Base-by-base conservation (phyloP, 305 asterid genomes). In the Lippia alba region DNA sequence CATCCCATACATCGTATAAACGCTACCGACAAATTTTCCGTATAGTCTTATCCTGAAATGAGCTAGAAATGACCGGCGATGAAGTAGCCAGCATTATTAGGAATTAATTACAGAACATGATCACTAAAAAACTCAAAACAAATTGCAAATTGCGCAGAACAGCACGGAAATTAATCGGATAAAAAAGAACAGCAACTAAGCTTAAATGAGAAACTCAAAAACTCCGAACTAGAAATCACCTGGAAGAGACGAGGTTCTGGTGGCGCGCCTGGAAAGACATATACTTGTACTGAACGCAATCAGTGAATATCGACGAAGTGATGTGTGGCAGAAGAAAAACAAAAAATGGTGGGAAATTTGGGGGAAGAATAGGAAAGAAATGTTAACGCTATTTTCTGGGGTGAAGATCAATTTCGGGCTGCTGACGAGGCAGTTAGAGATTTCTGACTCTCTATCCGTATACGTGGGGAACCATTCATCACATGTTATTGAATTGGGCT, bases 231-330 rank as follows among this genome's bases (percentile, higher is more conserved):
- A 30, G 17, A 46, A 61, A 54, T 55, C 17, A 87, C 97, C 97
- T 91, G 65, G 89, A 66, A 10, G 86, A 81, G 46, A 81, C 82
- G 57, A 84, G 77, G 69, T 56, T 79, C 20, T 79, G 89, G 72
- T 83, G 86, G 56, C 80, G 89, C 69, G 84, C 71, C 69, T 81
- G 81, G 78, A 91, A 75, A 77, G 91, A 83, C 97, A 91, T 89
- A 44, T 72, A 71, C 51, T 18, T 40, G 7, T 36, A 11, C 18
- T 57, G 59, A 12, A 49, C 39, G 30, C 71, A 12, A 67, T 64
- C 82, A 56, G 78, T 66, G 9, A 39, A 34, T 62, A 51, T 54
- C 30, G 33, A 58, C 11, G 36, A 19, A 72, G 8, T 0, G 58
- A 54, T 19, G 64, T 20, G 30, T 12, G 3, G 33, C 50, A 48